Conservation (phyloP, 495 filamentous ascomycete species). For the Astrothelium macrocarpum region DNA sequence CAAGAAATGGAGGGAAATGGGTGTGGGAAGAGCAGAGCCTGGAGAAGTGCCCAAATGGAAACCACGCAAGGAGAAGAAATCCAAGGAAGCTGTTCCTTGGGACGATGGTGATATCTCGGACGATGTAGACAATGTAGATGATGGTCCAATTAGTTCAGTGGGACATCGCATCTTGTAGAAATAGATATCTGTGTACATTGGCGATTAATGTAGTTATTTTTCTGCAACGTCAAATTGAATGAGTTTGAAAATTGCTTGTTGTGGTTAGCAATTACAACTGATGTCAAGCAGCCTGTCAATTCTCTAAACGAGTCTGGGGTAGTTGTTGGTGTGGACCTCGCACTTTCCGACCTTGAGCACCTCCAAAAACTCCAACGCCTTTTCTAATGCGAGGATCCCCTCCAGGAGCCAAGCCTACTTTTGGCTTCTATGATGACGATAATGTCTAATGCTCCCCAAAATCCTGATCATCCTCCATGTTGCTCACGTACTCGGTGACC, state of each 20-base stretch:
- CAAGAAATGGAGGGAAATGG: constrained; percentile 55
- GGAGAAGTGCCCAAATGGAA: constrained; percentile 24
- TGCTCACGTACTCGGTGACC: neutral
- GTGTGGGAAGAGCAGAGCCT: constrained; percentile 40
- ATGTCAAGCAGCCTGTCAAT: neutral
- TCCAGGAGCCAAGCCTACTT: neutral
- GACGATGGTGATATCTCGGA: constrained; percentile 60
- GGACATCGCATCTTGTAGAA: neutral
- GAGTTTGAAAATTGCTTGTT: neutral
- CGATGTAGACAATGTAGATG: too few species aligned
- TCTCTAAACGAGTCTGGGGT: neutral
- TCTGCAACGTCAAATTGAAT: neutral
- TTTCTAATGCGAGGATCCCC: neutral
- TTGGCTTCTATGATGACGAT: neutral
- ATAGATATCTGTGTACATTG: neutral
- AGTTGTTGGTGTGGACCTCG: neutral
- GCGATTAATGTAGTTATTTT: neutral
- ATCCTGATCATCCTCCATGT: neutral
- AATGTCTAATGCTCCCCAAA: neutral
- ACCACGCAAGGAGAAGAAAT: neutral
- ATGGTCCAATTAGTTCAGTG: constrained; percentile 30
- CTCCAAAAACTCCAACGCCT: neutral
- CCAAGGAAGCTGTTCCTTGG: constrained; percentile 17
- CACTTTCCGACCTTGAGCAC: neutral
- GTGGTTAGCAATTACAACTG: too few species aligned